These are phyloP conservation scores for Terana coerulea DNA, from an alignment of 768 basidiomycete species.

Conservation along the genomic window DNA sequence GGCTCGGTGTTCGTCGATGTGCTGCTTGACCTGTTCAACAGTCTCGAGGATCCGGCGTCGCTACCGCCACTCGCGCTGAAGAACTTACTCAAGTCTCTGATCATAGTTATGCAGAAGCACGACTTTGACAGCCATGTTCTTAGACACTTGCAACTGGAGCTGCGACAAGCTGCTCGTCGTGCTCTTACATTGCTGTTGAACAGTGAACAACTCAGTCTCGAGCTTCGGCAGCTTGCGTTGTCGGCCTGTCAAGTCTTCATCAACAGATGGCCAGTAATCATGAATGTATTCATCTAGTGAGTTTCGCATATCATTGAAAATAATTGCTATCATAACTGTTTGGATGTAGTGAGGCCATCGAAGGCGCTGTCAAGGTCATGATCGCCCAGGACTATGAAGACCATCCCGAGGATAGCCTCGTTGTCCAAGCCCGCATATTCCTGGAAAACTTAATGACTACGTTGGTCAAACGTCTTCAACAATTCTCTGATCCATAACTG, in stretches of 20 bases:
- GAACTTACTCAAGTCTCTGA: constrained; percentile 56
- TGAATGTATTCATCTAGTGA: constrained; percentile 52
- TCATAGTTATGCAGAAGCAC: constrained; percentile 70
- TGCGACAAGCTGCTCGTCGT: constrained; percentile 51
- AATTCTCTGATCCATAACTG: no score
- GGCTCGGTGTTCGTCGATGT: constrained; percentile 66
- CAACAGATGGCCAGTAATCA: constrained; percentile 51
- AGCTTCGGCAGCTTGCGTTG: constrained; percentile 62
- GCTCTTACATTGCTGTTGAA: constrained; percentile 47
- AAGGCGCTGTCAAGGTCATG: constrained; percentile 46
- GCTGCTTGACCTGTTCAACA: constrained; percentile 46
- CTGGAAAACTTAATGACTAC: constrained; percentile 47
- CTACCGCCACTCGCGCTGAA: constrained; percentile 58
- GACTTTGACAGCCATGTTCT: constrained; percentile 58
- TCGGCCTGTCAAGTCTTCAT: constrained; percentile 61
- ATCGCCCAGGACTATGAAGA: constrained; percentile 37
- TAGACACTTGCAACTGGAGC: constrained; percentile 46
- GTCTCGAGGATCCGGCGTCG: constrained; percentile 38
- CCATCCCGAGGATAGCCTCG: constrained; percentile 54
- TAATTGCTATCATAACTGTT: neutral
- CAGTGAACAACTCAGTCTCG: constrained; percentile 50
- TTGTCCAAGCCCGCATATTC: constrained; percentile 53
- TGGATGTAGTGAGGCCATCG: constrained; percentile 45
- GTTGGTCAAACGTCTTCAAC: no score
- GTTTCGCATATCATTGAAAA: constrained; percentile 19